A percentile compares a stretch with the other conserved stretches of the same genome.
These are phyloP conservation scores for Tulasnella sp. DNA, from an alignment of 768 basidiomycete genomes.

Conservation along the genomic window DNA sequence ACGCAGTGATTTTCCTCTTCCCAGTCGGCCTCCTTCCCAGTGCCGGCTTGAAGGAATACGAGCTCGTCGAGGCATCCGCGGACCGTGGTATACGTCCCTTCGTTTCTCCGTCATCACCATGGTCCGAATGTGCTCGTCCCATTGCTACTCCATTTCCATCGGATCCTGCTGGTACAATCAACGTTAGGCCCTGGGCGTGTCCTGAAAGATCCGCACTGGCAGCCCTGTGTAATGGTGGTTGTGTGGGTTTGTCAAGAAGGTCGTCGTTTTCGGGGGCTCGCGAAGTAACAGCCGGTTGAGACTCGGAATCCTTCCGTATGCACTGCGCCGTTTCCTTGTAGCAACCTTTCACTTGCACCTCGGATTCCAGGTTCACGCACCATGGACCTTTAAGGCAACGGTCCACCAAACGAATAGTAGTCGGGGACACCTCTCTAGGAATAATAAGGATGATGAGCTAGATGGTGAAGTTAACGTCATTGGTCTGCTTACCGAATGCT, in stretches of 20 bases:
- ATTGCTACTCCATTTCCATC: background rate
- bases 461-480: background rate
- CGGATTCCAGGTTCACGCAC: constrained; percentile 51
- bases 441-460: background rate
- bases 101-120: background rate
- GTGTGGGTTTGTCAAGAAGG: background rate
- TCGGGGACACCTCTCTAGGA: constrained; percentile 55
- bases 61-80: background rate
- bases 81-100: constrained; percentile 3
- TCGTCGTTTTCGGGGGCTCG: background rate
- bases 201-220: background rate
- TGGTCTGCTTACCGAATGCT: constrained; percentile 40
- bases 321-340: background rate
- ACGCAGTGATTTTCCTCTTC: background rate
- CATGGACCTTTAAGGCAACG: constrained; percentile 81
- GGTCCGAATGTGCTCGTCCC: background rate
- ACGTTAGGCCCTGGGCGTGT: background rate
- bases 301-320: background rate
- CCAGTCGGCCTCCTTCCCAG: background rate
- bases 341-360: background rate
- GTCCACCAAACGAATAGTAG: constrained; percentile 84
- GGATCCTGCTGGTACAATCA: background rate
- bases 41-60: background rate
- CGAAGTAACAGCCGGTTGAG: background rate
- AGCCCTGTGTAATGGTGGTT: background rate